Base-by-base conservation (phyloP, 176 grass and related monocot genomes). In the Areca catechu region DNA sequence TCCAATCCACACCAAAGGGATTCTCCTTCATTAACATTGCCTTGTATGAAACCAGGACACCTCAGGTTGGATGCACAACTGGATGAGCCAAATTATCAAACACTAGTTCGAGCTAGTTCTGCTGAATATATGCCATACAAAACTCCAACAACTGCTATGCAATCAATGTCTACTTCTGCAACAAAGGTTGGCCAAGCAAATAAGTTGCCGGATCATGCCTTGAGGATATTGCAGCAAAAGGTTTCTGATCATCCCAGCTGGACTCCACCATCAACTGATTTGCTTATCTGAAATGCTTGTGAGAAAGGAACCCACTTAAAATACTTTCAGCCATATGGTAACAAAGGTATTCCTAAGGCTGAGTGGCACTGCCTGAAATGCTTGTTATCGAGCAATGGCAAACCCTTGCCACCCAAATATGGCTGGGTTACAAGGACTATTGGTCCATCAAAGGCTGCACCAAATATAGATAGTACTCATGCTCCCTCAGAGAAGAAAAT, bases 311-410 rank as follows among this genome's bases (percentile, higher is more conserved):
- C 74, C 21, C 93, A 98, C 70, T 75, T 98, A 76, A 98, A 71
- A 73, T 98, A 87, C 55, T 83, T 98, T 73, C 83, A 90, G 71
- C 67, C 76, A 57, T 79, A 88, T 83, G 88, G 80, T 63, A 83
- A 76, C 55, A 92, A n/a, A n/a, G n/a, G n/a, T n/a, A n/a, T n/a
- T n/a, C n/a, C n/a, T n/a, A n/a, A n/a, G n/a, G n/a, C n/a, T 72
- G 93, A 98, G 22, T 98, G 93, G 93, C 93, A 98, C 65, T 98
- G 93, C 73, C 82, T 73, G 49, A 79, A 76, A 51, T 98, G 93
- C 48, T 64, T 92, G 37, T 59, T 69, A 50, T 68, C 80, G 56
- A 98, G 78, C 68, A 83, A 92, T 69, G 93, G 93, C 4, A 98
- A 88, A 68, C 62, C 93, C 53, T 68, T 98, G 76, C 81, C 93